These are phyloP conservation scores for Dendrobium huoshanense DNA, from an alignment of 106 monocot genomes.

Conservation along the genomic window DNA sequence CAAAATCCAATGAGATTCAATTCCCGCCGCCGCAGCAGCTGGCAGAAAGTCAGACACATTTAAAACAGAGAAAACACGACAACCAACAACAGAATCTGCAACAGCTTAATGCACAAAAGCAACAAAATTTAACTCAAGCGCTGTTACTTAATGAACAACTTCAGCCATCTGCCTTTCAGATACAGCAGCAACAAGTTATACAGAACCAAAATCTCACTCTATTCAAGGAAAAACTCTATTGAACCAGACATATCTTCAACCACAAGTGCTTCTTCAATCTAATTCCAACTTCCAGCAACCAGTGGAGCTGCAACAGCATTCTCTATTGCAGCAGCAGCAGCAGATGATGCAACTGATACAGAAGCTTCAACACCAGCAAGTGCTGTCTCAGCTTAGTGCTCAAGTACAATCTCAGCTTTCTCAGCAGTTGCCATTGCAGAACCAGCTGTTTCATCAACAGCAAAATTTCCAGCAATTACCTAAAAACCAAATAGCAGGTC, in stretches of 20 bases:
- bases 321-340: slow-evolving; percentile 15
- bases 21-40: slow-evolving; percentile 19
- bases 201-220: slow-evolving; percentile 17
- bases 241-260: slow-evolving; percentile 16
- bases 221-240: slow-evolving; percentile 16
- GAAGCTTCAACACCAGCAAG: slow-evolving; percentile 67
- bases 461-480: slow-evolving; percentile 17
- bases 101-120: slow-evolving; percentile 19
- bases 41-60: slow-evolving; percentile 17
- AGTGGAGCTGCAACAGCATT: slow-evolving; percentile 38
- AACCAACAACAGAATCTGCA: slow-evolving; percentile 25
- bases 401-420: slow-evolving; percentile 34
- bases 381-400: slow-evolving; percentile 59
- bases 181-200: slow-evolving; percentile 37
- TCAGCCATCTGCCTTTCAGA: neutral
- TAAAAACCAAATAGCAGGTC: slow-evolving; percentile 9
- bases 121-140: slow-evolving; percentile 20
- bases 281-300: slow-evolving; percentile 38
- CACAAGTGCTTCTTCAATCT: slow-evolving; percentile 24
- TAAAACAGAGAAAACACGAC: slow-evolving; percentile 15
- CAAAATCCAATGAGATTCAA: slow-evolving; percentile 12
- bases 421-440: slow-evolving; percentile 27
- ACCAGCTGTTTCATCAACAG: too few relatives aligned
- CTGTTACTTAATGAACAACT: slow-evolving; percentile 31
- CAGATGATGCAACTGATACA: slow-evolving; percentile 66